Evolutionary conservation across 306 rosid genomes (phyloP), one percentile per base, ranked within the genome.

Genomic region (Vigna angularis): DNA sequence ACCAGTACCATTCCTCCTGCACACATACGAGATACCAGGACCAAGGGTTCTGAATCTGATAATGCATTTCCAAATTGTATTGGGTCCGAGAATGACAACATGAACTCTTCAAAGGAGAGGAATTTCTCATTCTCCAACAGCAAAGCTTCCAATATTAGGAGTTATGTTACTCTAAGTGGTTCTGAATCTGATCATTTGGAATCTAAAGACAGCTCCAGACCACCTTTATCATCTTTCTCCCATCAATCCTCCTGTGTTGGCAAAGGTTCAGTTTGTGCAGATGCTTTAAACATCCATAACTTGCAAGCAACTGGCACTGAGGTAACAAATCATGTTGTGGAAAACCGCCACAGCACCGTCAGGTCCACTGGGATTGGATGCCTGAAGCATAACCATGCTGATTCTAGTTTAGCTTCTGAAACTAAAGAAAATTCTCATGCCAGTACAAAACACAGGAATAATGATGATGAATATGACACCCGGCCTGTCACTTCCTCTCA

Each of bases 321-420:
- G 81, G 84, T 73, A 70, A 77, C 88, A 78, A 83, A 72, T 73
- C 86, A 79, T 66, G 81, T 81, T 74, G 74, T 78, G 70, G 70
- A 72, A 45, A 86, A 81, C 73, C 61, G 18, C 20, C 55, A 52
- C 30, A 64, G 63, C 70, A 73, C 76, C 66, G 79, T 72, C 83
- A 90, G 87, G 52, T 79, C 87, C 12, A 57, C 72, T 52, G 84
- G 77, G 66, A 77, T 79, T 69, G 79, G 84, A 48, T 16, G 57
- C 36, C 70, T 55, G 53, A 40, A 85, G 7, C 44, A 20, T 50
- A 45, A 61, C 24, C 32, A 28, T 83, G 76, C 80, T 55, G 84
- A 77, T 84, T 67, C 84, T 85, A 59, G 66, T 53, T 57, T 80
- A 77, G 75, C 82, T 72, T 85, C 90, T 78, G 64, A 83, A 81